Evolutionary conservation across 352 stramenopile genomes (phyloP), one percentile per base, ranked within the genome.

Genomic region (Globisporangium acanthophoron): DNA sequence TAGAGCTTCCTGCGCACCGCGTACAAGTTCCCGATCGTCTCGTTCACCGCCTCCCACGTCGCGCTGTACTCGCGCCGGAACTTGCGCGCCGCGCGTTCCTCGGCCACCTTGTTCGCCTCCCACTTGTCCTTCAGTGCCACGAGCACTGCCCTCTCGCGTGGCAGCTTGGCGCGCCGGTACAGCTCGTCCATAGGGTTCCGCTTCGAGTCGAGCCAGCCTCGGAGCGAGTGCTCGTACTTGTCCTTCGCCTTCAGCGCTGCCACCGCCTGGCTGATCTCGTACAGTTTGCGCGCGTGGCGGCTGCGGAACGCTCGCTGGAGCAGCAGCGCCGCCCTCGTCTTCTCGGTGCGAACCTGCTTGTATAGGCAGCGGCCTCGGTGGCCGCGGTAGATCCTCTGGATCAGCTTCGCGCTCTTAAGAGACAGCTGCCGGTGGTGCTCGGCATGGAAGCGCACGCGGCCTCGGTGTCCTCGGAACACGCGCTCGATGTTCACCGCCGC

Each of bases 101-200:
- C 67, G 5, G 68, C 54, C 9, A 70, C 58, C 20, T 62, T 59
- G 64, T 84, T 80, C 3, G 69, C 65, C 35, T 76, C 63, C 74
- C 74, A 89, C 29, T 78, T 81, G 13, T 72, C 66, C 33, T 74
- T 71, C 5, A 86, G 44, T 24, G 73, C 64, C 18, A 67, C 57
- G 5, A 89, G 64, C 39, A 74, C 59, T 4, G 73, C 67, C 45
- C 72, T 70, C 59, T 85, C 79, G 46, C 66, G 65, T 1, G 61
- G 73, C 3, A 89, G 49, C 49, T 75, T 78, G 13, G 76, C 76
- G n/a, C 79, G 71, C 3, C 71, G 65, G 58, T 81, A 86, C 3
- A 87, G 71, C 27, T 87, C 74, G 51, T 86, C 73, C 71, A 87
- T 87, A 27, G 79, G 79, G 52, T 86, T 86, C 16, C 76, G 76